Conservation (phyloP, 2,329 filamentous ascomycete species). For the Curvularia sp. region DNA sequence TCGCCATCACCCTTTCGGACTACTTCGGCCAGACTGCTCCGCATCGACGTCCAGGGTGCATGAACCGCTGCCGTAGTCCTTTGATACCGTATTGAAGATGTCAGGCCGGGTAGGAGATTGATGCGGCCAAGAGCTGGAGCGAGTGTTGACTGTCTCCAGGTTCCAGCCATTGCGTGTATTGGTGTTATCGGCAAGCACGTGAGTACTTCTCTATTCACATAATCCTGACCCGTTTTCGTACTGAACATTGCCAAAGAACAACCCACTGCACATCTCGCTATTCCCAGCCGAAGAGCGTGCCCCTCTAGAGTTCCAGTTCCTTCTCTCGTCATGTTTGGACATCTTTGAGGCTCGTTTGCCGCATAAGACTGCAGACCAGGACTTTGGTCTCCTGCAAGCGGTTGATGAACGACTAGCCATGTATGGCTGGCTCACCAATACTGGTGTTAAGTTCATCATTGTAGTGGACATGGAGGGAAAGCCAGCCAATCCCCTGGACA, state of each 20-base stretch:
- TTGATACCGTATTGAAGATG: slow-evolving; percentile 14
- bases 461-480: slow-evolving; percentile 89
- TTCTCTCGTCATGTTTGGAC: slow-evolving; percentile 90
- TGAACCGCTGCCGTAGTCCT: neutral
- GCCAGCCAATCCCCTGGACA: slow-evolving; percentile 49
- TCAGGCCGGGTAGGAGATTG: slow-evolving; percentile 15
- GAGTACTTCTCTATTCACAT: slow-evolving; percentile 40
- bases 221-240: neutral
- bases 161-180: slow-evolving; percentile 85
- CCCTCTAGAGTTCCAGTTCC: slow-evolving; percentile 87
- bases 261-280: slow-evolving; percentile 90
- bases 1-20: slow-evolving; percentile 35
- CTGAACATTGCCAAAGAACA: slow-evolving; percentile 70
- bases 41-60: slow-evolving; percentile 15
- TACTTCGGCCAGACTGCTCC: slow-evolving; percentile 30
- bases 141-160: slow-evolving; percentile 43
- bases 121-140: neutral
- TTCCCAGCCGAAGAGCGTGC: slow-evolving; percentile 79
- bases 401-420: slow-evolving; percentile 91
- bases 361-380: slow-evolving; percentile 75
- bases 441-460: slow-evolving; percentile 87
- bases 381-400: slow-evolving; percentile 89
- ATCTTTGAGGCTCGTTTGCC: slow-evolving; percentile 87
- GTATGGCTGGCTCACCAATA: slow-evolving; percentile 97
- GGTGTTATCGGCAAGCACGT: slow-evolving; percentile 94